Base-by-base conservation (phyloP, 345 rosid genomes). In the Salix koriyanagi region DNA sequence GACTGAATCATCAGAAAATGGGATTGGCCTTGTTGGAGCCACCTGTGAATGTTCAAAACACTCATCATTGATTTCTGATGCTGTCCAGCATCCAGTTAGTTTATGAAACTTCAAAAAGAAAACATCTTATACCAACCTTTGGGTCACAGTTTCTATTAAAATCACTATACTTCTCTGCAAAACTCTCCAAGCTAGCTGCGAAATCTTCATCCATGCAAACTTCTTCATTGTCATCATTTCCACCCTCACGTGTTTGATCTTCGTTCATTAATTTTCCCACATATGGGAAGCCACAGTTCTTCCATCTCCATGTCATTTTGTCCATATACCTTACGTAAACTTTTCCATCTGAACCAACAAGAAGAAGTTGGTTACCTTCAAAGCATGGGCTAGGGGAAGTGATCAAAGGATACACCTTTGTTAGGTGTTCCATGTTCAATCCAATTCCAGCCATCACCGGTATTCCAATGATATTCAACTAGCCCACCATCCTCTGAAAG, bases 401-500 rank as follows among this genome's bases (percentile, higher is more conserved):
- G 54, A 84, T 82, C 76, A 91, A 91, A 72, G 68, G 81, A 70
- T 39, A 91, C 91, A 32, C 85, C 89, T 79, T 71, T 87, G 42
- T 75, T 76, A 7, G 92, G 92, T 16, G 88, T 87, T 54, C 92
- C 92, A 7, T 91, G 92, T 75, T 89, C 92, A 65, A 87, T 81
- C 92, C 92, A 91, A 72, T 77, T 88, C 92, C 95, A 88, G 52
- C 92, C 91, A 30, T 88, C 91, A 70, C 78, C 83, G 2, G 80
- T 5, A 69, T 85, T 91, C 95, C 96, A 91, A n/a, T 88, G 85
- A 68, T 91, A 89, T 79, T 91, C 91, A 68, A 91, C 85, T 32
- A 91, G 83, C 67, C 91, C 87, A 32, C 91, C 89, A 39, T 86
- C 89, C 77, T 78, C 76, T 4, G 92, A 89, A 54, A 89, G 79